phyloP scores from a whole-genome alignment of 768 basidiomycete species.

The Candolleomyces aberdarensis region DNA sequence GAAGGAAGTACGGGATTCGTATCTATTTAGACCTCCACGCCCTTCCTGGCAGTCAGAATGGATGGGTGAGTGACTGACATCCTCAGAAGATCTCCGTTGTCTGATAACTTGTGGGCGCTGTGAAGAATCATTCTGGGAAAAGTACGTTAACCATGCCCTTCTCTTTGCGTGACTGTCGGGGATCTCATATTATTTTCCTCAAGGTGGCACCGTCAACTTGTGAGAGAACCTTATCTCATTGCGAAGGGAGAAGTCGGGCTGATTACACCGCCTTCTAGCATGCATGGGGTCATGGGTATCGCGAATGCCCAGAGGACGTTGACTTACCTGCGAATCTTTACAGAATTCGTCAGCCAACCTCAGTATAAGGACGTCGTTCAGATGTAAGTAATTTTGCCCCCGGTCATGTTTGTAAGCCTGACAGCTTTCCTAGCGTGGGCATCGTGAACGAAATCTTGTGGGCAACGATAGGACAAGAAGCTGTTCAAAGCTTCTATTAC shows the following conservation, averaged over 20 bases:
- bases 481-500: conserved; percentile 41
- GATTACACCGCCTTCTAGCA: conserved; percentile 21
- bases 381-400: conserved; percentile 36
- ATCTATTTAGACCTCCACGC: conserved; percentile 81
- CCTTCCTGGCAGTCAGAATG: conserved; percentile 78
- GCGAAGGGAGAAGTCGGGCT: conserved; percentile 2
- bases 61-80: conserved; percentile 48
- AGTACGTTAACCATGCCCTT: conserved; percentile 18
- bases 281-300: conserved; percentile 84
- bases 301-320: conserved; percentile 86
- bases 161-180: conserved; percentile 9
- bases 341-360: conserved; percentile 83
- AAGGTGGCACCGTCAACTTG: conserved; percentile 65
- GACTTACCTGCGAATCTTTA: conserved; percentile 74
- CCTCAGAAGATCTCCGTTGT: conserved; percentile 4
- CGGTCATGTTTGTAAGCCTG: neutral
- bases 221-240: conserved; percentile 20
- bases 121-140: conserved; percentile 38
- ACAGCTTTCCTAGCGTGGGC: conserved; percentile 36
- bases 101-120: conserved; percentile 12
- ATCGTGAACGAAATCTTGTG: conserved; percentile 65
- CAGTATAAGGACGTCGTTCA: conserved; percentile 73
- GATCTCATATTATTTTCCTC: conserved; percentile 5
- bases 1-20: conserved; percentile 88
- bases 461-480: conserved; percentile 49